Conservation (phyloP, 805 yeast species). For the Henningerozyma blattae region DNA sequence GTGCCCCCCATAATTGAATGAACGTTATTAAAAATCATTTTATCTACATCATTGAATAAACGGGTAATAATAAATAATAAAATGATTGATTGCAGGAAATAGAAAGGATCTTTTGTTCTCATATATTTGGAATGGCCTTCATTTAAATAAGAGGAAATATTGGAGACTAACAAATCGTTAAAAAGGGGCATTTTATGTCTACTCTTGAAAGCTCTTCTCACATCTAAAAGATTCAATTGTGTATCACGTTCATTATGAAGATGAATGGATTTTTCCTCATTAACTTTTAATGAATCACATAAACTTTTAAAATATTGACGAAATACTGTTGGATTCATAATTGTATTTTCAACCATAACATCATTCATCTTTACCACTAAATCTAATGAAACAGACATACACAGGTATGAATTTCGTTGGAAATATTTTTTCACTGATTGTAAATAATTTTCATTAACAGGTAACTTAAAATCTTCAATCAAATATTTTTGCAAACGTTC, state of each 20-base stretch:
- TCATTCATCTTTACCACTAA: too few species aligned
- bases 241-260: neutral
- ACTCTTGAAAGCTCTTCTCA: neutral
- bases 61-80: neutral
- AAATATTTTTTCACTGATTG: too few species aligned
- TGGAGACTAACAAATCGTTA: neutral
- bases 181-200: neutral
- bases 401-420: too few species aligned
- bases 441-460: too few species aligned
- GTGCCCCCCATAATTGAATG: neutral
- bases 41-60: neutral
- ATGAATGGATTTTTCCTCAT: neutral
- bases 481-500: too few species aligned
- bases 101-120: too few species aligned
- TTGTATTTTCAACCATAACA: neutral
- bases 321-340: neutral
- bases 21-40: neutral
- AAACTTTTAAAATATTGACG: too few species aligned
- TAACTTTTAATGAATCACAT: neutral
- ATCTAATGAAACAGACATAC: too few species aligned
- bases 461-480: too few species aligned
- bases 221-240: neutral
- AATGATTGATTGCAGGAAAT: neutral
- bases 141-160: too few species aligned
- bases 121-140: too few species aligned